phyloP scores from a whole-genome alignment of 306 rosid species.

The Gastrolobium bilobum region DNA sequence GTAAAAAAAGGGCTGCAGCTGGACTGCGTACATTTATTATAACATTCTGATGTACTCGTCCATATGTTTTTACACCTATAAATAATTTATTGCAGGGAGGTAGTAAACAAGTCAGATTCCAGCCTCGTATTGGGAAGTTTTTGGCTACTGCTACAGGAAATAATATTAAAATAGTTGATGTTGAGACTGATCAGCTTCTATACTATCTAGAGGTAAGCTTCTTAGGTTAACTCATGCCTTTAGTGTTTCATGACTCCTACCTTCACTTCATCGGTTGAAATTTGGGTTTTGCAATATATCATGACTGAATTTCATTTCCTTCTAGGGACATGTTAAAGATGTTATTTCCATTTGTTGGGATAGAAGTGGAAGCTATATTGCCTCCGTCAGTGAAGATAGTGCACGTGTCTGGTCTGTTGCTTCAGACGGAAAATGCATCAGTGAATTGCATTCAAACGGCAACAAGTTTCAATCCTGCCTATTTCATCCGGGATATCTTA shows the following conservation, averaged over 20 bases:
- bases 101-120: constrained; percentile 68
- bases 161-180: constrained; percentile 58
- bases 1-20: constrained; percentile 3
- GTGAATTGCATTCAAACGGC: constrained; percentile 59
- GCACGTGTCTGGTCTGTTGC: constrained; percentile 63
- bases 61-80: constrained; percentile 16
- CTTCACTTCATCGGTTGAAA: constrained; percentile 18
- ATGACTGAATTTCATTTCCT: constrained; percentile 34
- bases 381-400: constrained; percentile 70
- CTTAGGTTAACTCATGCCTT: not conserved
- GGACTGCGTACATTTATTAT: constrained; percentile 25
- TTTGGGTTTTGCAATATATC: constrained; percentile 24
- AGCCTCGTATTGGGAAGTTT: constrained; percentile 59
- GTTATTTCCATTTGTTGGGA: constrained; percentile 74
- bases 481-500: constrained; percentile 62
- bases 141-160: constrained; percentile 65
- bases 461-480: constrained; percentile 71
- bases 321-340: constrained; percentile 67
- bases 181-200: constrained; percentile 46
- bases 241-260: not conserved
- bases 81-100: constrained; percentile 66
- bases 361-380: constrained; percentile 60
- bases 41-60: constrained; percentile 33
- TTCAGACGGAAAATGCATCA: constrained; percentile 59
- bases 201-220: constrained; percentile 50